These are phyloP conservation scores for Debaryomyces maramus DNA, from an alignment of 805 yeast genomes.

Conservation along the genomic window DNA sequence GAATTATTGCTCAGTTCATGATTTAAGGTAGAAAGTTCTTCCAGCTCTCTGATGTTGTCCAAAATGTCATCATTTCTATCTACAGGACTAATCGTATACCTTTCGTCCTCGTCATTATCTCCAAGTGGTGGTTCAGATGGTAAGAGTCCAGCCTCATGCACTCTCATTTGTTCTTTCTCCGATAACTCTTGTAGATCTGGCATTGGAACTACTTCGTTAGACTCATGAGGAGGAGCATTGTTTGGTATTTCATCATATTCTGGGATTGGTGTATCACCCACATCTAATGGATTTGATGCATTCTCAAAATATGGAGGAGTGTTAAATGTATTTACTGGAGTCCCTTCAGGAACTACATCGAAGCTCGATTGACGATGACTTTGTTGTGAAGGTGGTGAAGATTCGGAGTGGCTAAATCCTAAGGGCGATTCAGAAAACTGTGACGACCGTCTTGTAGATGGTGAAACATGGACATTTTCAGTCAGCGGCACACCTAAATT, in stretches of 20 bases:
- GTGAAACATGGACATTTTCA: conserved; percentile 5
- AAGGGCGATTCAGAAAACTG: conserved; percentile 7
- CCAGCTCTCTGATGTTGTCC: conserved; percentile 5
- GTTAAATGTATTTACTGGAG: conserved; percentile 17
- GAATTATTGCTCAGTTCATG: background rate
- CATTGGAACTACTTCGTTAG: conserved; percentile 8
- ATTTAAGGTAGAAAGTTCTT: background rate
- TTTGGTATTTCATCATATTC: conserved; percentile 22
- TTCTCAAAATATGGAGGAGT: conserved; percentile 31
- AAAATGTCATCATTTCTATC: conserved; percentile 1
- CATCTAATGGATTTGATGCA: conserved; percentile 1
- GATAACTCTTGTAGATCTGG: conserved; percentile 28
- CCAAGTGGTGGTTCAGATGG: conserved; percentile 53
- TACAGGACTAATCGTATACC: background rate
- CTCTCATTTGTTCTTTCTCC: conserved; percentile 58
- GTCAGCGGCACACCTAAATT: too few species aligned
- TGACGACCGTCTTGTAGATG: conserved; percentile 12
- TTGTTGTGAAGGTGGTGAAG: conserved; percentile 7
- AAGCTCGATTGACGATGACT: conserved; percentile 6
- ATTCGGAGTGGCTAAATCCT: conserved; percentile 4
- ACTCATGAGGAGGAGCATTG: background rate
- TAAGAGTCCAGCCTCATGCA: conserved; percentile 56
- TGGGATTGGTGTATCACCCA: conserved; percentile 16
- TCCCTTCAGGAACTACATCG: conserved; percentile 19
- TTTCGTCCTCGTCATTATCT: conserved; percentile 5